Conservation (phyloP, 768 basidiomycete species). For the Lentinula detonsa region DNA sequence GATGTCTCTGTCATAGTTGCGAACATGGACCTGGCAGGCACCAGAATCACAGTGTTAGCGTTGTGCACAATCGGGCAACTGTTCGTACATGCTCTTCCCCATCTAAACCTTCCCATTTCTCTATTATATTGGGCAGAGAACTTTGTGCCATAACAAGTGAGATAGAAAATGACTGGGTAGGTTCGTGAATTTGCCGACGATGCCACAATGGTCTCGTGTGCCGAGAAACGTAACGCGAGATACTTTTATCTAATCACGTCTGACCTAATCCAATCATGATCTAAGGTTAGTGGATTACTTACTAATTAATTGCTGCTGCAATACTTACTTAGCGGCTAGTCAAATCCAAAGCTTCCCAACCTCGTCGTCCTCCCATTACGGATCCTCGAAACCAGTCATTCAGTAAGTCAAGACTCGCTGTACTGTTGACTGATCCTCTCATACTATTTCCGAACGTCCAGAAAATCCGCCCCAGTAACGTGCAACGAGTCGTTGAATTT, state of each 20-base stretch:
- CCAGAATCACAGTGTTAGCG: neutral
- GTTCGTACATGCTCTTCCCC: slow-evolving; percentile 5
- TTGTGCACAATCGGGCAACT: neutral
- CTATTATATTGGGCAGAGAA: neutral
- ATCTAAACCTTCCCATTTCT: neutral
- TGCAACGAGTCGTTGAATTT: too few relatives aligned
- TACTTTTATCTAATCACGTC: too few relatives aligned
- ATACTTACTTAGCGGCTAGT: neutral
- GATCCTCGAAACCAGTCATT: neutral
- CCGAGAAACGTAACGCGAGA: neutral
- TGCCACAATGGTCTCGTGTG: neutral
- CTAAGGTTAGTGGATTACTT: neutral
- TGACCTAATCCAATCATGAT: neutral
- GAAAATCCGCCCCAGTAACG: too few relatives aligned
- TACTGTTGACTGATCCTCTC: too few relatives aligned
- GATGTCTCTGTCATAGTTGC: slow-evolving; percentile 2
- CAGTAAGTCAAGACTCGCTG: too few relatives aligned
- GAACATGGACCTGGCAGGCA: neutral
- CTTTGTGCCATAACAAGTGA: neutral
- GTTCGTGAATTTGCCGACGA: neutral
- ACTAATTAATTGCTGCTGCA: neutral
- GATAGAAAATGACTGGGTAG: neutral
- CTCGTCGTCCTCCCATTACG: neutral
- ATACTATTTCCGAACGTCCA: too few relatives aligned
- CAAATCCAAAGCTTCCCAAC: neutral